Conservation (phyloP, 2,329 filamentous ascomycete genomes). For the Hypomyces rosellus region DNA sequence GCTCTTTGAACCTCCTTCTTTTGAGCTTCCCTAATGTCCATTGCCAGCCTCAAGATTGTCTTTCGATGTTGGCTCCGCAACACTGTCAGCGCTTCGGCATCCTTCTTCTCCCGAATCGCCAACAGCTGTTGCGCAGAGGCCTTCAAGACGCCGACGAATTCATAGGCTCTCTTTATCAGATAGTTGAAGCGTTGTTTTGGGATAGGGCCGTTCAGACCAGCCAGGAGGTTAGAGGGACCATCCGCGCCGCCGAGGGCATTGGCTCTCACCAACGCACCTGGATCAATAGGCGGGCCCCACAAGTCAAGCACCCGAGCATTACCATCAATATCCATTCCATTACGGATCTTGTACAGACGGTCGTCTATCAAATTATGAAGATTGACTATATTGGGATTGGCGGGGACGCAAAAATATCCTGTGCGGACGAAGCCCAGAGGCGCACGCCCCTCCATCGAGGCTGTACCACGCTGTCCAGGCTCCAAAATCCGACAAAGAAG, state of each 20-base stretch:
- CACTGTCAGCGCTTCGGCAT: background rate
- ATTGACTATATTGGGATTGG: background rate
- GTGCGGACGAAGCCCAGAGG: background rate
- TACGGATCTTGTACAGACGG: conserved; percentile 3
- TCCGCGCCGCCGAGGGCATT: background rate
- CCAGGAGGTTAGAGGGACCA: background rate
- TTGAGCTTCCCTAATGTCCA: background rate
- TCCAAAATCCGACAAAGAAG: background rate
- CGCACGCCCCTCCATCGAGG: background rate
- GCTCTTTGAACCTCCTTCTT: background rate
- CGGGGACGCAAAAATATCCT: background rate
- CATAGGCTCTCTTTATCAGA: background rate
- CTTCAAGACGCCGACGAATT: background rate
- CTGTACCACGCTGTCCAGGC: background rate
- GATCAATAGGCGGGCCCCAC: background rate
- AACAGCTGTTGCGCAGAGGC: background rate
- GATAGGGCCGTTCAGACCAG: background rate
- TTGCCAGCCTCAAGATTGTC: background rate
- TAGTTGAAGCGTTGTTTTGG: conserved; percentile 1
- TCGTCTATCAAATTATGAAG: background rate
- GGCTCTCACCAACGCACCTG: background rate
- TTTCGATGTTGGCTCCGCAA: background rate
- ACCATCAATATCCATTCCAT: background rate
- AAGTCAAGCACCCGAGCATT: background rate
- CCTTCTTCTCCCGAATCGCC: background rate